Evolutionary conservation across 1,284 basidiomycete genomes (phyloP).

Genomic region (Pterula multifida): DNA sequence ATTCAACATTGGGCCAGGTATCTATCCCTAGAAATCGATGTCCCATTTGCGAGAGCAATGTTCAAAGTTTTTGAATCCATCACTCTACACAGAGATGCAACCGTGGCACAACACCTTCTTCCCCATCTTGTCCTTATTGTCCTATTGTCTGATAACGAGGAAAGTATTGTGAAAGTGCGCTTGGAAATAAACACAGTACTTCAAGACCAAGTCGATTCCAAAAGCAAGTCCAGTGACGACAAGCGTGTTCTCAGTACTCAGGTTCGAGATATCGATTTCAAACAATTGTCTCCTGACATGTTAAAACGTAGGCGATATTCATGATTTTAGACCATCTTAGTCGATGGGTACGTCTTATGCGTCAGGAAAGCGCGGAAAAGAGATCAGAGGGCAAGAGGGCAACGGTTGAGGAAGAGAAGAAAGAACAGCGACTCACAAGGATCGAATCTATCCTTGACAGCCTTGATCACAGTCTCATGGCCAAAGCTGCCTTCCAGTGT

Average conservation of each 20-base stretch:
- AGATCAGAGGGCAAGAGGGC: conserved; percentile 28
- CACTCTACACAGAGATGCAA: conserved; percentile 81
- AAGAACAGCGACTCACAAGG: background rate
- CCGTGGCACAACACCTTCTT: conserved; percentile 81
- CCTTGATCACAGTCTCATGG: conserved; percentile 85
- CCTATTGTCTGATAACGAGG: conserved; percentile 64
- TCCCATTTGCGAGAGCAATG: conserved; percentile 48
- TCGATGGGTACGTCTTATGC: conserved; percentile 72
- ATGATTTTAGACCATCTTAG: conserved; percentile 91
- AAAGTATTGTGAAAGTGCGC: conserved; percentile 56
- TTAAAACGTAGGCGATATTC: conserved; percentile 65
- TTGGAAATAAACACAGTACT: conserved; percentile 76
- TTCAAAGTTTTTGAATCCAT: conserved; percentile 77
- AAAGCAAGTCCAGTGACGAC: conserved; percentile 50
- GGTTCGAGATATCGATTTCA: conserved; percentile 29
- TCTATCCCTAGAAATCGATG: conserved; percentile 63
- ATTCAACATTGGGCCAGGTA: conserved; percentile 82
- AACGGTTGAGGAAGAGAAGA: background rate
- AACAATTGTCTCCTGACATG: conserved; percentile 1
- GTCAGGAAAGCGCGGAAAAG: conserved; percentile 42
- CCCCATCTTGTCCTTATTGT: conserved; percentile 89
- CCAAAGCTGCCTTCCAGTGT: conserved; percentile 88
- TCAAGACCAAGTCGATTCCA: conserved; percentile 71
- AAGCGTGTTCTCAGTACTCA: conserved; percentile 83
- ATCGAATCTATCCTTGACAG: conserved; percentile 44